Evolutionary conservation across 768 basidiomycete genomes (phyloP).

Genomic region (Mycena metata): DNA sequence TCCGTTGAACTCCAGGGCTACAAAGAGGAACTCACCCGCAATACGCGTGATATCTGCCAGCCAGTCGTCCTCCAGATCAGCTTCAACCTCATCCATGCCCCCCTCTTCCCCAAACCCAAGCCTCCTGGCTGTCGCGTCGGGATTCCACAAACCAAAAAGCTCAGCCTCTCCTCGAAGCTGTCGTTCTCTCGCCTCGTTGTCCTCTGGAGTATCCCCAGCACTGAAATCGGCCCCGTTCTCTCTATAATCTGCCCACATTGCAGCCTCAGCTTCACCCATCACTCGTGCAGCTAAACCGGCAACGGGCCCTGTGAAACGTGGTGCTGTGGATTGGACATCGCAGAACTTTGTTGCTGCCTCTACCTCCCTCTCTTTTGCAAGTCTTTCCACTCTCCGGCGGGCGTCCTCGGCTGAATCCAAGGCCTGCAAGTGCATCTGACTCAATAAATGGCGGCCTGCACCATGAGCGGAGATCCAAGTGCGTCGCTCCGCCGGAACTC

Average conservation of each 20-base stretch:
- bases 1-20: no score
- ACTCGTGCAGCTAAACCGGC: background rate
- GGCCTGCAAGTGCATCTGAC: background rate
- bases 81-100: background rate
- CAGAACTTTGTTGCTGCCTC: background rate
- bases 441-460: background rate
- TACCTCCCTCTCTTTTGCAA: background rate
- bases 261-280: constrained; percentile 7
- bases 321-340: background rate
- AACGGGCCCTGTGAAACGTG: background rate
- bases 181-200: background rate
- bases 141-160: constrained; percentile 16
- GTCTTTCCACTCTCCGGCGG: background rate
- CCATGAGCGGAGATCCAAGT: background rate
- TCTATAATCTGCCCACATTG: constrained; percentile 12
- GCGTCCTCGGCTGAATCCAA: background rate
- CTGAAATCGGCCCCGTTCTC: constrained; percentile 10
- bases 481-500: background rate
- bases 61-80: background rate
- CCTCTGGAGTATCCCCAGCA: constrained; percentile 14
- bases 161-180: constrained; percentile 9
- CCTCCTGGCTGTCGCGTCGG: constrained; percentile 7
- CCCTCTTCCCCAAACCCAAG: constrained; percentile 11
- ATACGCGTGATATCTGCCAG: background rate
- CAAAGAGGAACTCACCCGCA: constrained; percentile 4